Percentiles rank a stretch among this genome's conserved stretches.
These are phyloP conservation scores for Scedosporium apiospermum DNA, from an alignment of 2,329 filamentous ascomycete species.

Conservation along the genomic window DNA sequence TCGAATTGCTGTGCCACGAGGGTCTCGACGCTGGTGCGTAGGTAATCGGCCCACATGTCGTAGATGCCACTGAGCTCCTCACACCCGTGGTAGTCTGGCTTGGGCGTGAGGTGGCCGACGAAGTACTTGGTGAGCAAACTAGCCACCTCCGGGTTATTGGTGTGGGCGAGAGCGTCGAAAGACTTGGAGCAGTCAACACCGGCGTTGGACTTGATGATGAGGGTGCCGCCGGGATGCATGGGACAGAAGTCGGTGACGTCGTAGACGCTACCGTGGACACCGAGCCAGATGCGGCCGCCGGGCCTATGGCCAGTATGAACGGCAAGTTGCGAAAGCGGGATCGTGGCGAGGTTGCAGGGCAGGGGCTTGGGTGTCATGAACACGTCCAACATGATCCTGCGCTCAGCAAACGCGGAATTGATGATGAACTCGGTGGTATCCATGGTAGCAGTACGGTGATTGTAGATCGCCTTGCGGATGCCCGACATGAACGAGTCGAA, in stretches of 20 bases:
- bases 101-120: slow-evolving; percentile 38
- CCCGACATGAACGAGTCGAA: slow-evolving; percentile 45
- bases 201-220: slow-evolving; percentile 44
- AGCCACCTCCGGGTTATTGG: slow-evolving; percentile 43
- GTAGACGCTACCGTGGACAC: slow-evolving; percentile 42
- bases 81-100: slow-evolving; percentile 35
- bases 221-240: slow-evolving; percentile 43
- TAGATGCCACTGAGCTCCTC: slow-evolving; percentile 35
- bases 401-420: slow-evolving; percentile 43
- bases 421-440: slow-evolving; percentile 39
- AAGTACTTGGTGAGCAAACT: slow-evolving; percentile 46
- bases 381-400: slow-evolving; percentile 46
- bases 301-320: slow-evolving; percentile 39
- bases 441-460: slow-evolving; percentile 40
- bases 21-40: slow-evolving; percentile 38
- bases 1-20: slow-evolving; percentile 44
- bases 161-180: slow-evolving; percentile 44
- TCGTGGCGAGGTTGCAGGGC: slow-evolving; percentile 38
- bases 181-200: slow-evolving; percentile 43
- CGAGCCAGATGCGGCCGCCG: slow-evolving; percentile 38
- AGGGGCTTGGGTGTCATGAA: slow-evolving; percentile 47
- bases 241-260: slow-evolving; percentile 43
- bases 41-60: slow-evolving; percentile 40
- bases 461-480: slow-evolving; percentile 45
- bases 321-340: slow-evolving; percentile 39